Evolutionary conservation across 2,329 filamentous ascomycete species (phyloP).

Genomic region (Colletotrichum kahawae): DNA sequence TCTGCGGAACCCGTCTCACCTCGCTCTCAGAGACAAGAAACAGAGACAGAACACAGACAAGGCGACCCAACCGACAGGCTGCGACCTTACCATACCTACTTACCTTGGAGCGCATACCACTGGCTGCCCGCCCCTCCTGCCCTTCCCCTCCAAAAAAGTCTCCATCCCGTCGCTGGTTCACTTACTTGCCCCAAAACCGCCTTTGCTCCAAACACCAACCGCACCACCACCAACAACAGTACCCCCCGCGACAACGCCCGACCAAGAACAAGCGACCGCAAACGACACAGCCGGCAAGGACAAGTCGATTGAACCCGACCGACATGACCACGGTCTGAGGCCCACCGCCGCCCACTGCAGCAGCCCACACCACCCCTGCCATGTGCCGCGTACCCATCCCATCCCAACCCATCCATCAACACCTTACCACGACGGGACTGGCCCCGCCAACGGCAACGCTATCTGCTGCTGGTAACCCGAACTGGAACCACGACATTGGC

Average conservation of each 20-base stretch:
- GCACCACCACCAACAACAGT: background rate
- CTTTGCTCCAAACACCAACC: background rate
- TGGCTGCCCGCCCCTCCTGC: background rate
- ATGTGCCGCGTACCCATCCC: conserved; percentile 20
- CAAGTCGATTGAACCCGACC: background rate
- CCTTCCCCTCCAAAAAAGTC: background rate
- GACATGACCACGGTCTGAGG: conserved; percentile 15
- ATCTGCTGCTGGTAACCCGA: background rate
- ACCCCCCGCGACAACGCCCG: background rate
- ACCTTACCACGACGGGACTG: conserved; percentile 17
- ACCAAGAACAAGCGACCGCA: background rate
- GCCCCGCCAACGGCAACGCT: background rate
- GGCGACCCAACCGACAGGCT: background rate
- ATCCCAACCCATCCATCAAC: background rate
- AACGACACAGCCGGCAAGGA: background rate
- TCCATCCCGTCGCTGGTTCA: background rate
- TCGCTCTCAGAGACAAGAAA: background rate
- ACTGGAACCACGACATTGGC: background rate
- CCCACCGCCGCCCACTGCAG: background rate
- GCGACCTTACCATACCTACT: background rate
- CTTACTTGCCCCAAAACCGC: background rate
- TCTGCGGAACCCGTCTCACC: background rate
- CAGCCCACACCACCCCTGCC: conserved; percentile 20
- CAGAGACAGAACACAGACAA: background rate
- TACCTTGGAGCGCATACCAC: background rate